Evolutionary conservation across 176 grass and related monocot genomes (phyloP).

Genomic region (Musa beccarii): DNA sequence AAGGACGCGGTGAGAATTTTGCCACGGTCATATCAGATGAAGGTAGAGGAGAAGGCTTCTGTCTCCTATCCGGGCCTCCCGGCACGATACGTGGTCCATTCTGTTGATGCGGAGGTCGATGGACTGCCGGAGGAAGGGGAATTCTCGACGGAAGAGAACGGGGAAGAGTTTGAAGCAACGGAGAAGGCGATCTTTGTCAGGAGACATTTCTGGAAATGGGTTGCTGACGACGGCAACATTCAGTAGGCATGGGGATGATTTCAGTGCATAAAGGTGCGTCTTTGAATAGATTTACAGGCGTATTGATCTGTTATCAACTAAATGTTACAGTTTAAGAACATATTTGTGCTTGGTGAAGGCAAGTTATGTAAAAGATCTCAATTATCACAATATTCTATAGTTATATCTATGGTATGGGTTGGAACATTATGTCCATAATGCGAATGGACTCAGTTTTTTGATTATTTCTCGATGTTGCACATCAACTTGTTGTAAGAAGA

Average conservation of each 20-base stretch:
- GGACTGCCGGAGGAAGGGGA: conserved; percentile 58
- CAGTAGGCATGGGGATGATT: background rate
- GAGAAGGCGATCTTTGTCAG: conserved; percentile 40
- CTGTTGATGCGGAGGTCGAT: conserved; percentile 52
- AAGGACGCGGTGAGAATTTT: conserved; percentile 40
- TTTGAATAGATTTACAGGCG: too few species aligned
- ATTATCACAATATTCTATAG: too few species aligned
- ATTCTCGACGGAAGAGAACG: conserved; percentile 76
- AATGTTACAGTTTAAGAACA: too few species aligned
- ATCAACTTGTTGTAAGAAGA: too few species aligned
- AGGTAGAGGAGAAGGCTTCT: conserved; percentile 67
- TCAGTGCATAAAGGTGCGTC: background rate
- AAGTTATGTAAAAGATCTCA: too few species aligned
- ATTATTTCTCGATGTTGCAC: too few species aligned
- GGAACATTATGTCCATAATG: too few species aligned
- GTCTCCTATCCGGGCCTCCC: conserved; percentile 58
- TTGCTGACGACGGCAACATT: conserved; percentile 10
- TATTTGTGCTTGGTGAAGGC: too few species aligned
- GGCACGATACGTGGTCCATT: conserved; percentile 62
- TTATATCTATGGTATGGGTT: too few species aligned
- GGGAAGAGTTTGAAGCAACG: conserved; percentile 43
- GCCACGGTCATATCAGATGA: conserved; percentile 15
- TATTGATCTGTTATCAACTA: too few species aligned
- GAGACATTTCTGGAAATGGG: conserved; percentile 43
- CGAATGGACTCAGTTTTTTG: too few species aligned